These are phyloP conservation scores for Pleurotus ostreatus DNA, from an alignment of 768 basidiomycete genomes.

Conservation along the genomic window DNA sequence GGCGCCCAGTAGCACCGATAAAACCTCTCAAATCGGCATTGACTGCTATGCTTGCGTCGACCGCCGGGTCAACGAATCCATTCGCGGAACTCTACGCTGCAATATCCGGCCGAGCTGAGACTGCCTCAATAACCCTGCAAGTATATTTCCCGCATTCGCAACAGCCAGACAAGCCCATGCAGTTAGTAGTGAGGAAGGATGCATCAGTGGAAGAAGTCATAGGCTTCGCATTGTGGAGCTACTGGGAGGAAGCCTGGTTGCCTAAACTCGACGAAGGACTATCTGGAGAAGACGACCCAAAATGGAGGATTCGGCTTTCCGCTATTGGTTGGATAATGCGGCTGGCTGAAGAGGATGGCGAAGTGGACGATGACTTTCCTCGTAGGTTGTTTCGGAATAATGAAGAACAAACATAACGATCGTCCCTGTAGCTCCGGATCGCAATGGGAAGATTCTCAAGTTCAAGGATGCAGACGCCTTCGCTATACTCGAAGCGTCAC, in stretches of 20 bases:
- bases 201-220: slow-evolving; percentile 95
- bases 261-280: slow-evolving; percentile 73
- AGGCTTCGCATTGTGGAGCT: slow-evolving; percentile 88
- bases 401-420: not conserved
- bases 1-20: slow-evolving; percentile 42
- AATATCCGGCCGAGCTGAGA: slow-evolving; percentile 72
- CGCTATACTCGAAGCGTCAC: slow-evolving; percentile 76
- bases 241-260: slow-evolving; percentile 84
- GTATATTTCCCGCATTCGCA: slow-evolving; percentile 84
- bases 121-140: slow-evolving; percentile 58
- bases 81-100: slow-evolving; percentile 85
- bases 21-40: slow-evolving; percentile 58
- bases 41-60: slow-evolving; percentile 69
- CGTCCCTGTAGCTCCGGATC: slow-evolving; percentile 72
- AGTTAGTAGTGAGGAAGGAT: slow-evolving; percentile 77
- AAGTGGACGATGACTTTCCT: slow-evolving; percentile 98
- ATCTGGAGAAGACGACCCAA: slow-evolving; percentile 57
- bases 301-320: slow-evolving; percentile 53
- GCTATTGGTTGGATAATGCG: slow-evolving; percentile 90
- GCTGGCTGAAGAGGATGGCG: slow-evolving; percentile 95
- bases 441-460: slow-evolving; percentile 78
- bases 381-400: slow-evolving; percentile 48
- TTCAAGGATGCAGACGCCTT: slow-evolving; percentile 84
- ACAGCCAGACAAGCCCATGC: slow-evolving; percentile 54
- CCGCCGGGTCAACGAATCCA: slow-evolving; percentile 70